These are phyloP conservation scores for Rhizodiscina lignyota DNA, from an alignment of 495 filamentous ascomycete species.

Conservation along the genomic window DNA sequence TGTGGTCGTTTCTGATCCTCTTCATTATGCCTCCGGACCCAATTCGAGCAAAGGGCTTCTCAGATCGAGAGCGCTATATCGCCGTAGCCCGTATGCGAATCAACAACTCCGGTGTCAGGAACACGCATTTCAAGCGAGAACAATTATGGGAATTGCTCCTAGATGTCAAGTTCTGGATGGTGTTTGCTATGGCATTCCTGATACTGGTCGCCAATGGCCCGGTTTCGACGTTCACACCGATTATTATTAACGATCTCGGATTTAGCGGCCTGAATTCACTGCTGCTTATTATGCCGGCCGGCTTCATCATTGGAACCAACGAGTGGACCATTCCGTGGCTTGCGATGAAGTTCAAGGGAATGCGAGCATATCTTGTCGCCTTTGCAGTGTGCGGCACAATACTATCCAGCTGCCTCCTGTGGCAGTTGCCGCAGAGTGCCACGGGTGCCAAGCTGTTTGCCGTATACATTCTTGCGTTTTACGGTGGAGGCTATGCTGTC, in stretches of 20 bases:
- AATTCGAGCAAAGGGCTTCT: conserved; percentile 27
- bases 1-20: conserved; percentile 22
- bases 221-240: conserved; percentile 24
- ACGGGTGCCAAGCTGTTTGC: conserved; percentile 27
- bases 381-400: conserved; percentile 11
- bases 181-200: conserved; percentile 21
- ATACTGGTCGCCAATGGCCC: conserved; percentile 29
- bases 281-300: conserved; percentile 25
- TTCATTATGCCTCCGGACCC: conserved; percentile 31
- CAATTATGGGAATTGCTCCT: conserved; percentile 29
- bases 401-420: conserved; percentile 19
- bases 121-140: conserved; percentile 15
- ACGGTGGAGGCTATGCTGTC: conserved; percentile 15
- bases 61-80: conserved; percentile 15
- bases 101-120: conserved; percentile 17
- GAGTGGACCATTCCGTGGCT: conserved; percentile 21
- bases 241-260: conserved; percentile 29
- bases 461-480: conserved; percentile 21
- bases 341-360: conserved; percentile 11
- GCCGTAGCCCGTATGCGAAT: conserved; percentile 14
- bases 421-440: conserved; percentile 17
- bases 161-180: conserved; percentile 28
- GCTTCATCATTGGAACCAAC: conserved; percentile 22
- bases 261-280: conserved; percentile 28
- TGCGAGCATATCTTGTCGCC: conserved; percentile 9